Conservation (phyloP, 176 grass and related monocot genomes). For the Carex kokanica region DNA sequence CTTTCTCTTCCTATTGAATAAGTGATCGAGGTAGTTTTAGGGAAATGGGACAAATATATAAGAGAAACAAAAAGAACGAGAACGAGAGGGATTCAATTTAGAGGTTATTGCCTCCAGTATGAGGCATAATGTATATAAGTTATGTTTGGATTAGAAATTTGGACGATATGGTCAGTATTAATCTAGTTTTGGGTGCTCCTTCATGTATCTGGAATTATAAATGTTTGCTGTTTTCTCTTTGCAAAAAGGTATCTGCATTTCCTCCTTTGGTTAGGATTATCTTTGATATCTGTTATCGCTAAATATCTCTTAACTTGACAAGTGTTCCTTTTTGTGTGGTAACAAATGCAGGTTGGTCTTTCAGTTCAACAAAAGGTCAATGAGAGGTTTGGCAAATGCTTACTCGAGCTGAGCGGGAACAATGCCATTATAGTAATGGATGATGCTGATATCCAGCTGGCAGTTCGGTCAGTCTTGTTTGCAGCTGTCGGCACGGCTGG, state of each 20-base stretch:
- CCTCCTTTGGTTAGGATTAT: background rate
- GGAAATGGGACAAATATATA: background rate
- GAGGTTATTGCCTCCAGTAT: background rate
- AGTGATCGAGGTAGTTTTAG: background rate
- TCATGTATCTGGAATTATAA: background rate
- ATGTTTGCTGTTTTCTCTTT: background rate
- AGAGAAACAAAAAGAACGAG: background rate
- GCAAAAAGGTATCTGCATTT: background rate
- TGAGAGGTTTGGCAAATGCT: conserved; percentile 87
- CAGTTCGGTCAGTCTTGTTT: conserved; percentile 91
- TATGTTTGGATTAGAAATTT: background rate
- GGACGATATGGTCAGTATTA: background rate
- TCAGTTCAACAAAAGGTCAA: conserved; percentile 73
- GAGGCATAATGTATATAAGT: background rate
- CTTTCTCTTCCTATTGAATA: background rate
- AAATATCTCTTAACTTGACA: background rate
- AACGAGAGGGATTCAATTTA: background rate
- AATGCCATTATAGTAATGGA: conserved; percentile 99
- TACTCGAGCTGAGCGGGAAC: conserved; percentile 99
- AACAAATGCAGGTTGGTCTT: conserved; percentile 70
- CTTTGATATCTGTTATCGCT: background rate
- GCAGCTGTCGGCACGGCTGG: conserved; percentile 98
- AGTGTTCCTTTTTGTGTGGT: background rate
- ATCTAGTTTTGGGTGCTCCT: background rate
- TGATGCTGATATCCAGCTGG: conserved; percentile 92